Conservation (phyloP, 163 green algal species). For the Volvox carteri region DNA sequence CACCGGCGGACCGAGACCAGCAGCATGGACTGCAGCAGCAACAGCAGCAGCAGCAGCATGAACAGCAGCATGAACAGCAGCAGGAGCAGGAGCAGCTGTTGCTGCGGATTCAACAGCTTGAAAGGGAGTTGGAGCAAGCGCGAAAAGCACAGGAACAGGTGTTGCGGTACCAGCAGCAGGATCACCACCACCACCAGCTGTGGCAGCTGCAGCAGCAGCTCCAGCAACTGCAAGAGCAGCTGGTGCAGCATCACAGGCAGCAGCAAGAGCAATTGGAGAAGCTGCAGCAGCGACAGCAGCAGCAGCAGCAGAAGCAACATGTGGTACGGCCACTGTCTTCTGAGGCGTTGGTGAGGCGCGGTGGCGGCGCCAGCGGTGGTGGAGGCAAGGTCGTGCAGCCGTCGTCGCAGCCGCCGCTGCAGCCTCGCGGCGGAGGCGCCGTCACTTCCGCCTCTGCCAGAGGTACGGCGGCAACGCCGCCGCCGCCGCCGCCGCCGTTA, state of each 20-base stretch:
- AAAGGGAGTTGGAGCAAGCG: not conserved
- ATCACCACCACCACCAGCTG: slow-evolving; percentile 3
- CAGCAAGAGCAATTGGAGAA: not conserved
- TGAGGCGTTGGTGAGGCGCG: not conserved
- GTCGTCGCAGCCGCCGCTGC: too few species aligned
- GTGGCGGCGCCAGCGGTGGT: not conserved
- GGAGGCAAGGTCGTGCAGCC: too few species aligned
- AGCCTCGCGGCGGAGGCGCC: not conserved
- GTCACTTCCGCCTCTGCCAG: not conserved
- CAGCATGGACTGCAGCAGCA: not conserved
- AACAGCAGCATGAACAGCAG: not conserved
- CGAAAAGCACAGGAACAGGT: not conserved
- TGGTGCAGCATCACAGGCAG: slow-evolving; percentile 1
- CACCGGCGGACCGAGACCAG: too few species aligned
- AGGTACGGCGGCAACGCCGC: not conserved
- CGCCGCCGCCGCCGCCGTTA: not conserved
- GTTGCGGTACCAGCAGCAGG: slow-evolving; percentile 1
- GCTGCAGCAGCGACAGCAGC: not conserved
- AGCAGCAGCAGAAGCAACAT: slow-evolving; percentile 4
- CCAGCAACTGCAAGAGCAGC: slow-evolving; percentile 19
- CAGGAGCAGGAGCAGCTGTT: not conserved
- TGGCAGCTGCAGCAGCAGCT: slow-evolving; percentile 16
- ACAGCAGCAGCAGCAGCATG: not conserved
- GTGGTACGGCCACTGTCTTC: not conserved
- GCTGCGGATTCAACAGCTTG: not conserved